Evolutionary conservation across 1,139 yeast genomes (phyloP), one percentile per base, ranked within the genome.

Genomic region (Hyphopichia burtonii): DNA sequence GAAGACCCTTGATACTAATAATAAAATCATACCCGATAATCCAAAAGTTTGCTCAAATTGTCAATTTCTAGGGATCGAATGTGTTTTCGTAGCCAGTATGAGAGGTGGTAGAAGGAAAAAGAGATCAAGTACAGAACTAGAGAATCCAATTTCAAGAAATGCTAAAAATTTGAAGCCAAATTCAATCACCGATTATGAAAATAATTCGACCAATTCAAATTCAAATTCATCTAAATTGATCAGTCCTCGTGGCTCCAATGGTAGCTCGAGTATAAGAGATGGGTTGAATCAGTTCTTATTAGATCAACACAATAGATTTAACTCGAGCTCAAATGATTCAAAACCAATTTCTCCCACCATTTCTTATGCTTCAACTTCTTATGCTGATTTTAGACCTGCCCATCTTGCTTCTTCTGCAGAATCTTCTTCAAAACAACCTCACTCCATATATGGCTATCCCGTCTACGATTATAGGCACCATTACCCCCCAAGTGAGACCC

Each of bases 11-110:
- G 53, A 53, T 34, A 55, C 53, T 33, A 38, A 43, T 40, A 47
- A 48, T 36, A 48, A 43, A 51, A 45, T 43, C 35, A 44, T 49
- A 12, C 52, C 54, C 10, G 49, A 48, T 39, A 51, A 54, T 41
- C 49, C 60, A 3, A 44, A 56, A 30, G 44, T 50, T 17, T 81
- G 86, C 49, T 63, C 82, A 25, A 79, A 79, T 51, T 80, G 86
- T 53, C 63, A 64, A 43, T 52, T 68, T n/a, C 56, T 76, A 23
- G 75, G 76, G 4, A 58, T 69, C 1, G 74, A 74, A 30, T 81
- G 86, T 56, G 71, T 80, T 16, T 81, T 79, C 58, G 83, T 80
- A 17, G 78, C 76, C 45, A 72, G 80, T 42, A 78, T 72, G 52
- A 58, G 86, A 41, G 86, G 86, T 16, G 86, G 86, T 3, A 62